Percentiles rank a stretch among this genome's conserved stretches.
phyloP scores from a whole-genome alignment of 306 rosid genomes.

The Quercus aquifolioides region DNA sequence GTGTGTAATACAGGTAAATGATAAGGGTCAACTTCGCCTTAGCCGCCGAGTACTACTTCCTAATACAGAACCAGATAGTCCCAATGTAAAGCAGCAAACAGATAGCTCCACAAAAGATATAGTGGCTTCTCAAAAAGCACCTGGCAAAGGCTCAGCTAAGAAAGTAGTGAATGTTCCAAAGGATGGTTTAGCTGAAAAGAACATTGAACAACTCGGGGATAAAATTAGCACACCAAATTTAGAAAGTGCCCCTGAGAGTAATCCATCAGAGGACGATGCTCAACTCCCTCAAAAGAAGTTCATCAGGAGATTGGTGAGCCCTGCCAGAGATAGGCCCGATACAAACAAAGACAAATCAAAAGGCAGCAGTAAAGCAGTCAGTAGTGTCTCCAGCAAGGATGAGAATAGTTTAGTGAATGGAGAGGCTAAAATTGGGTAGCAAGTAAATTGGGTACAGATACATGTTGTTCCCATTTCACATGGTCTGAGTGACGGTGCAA shows the following conservation, averaged over 20 bases:
- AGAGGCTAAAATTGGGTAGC: conserved; percentile 51
- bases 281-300: conserved; percentile 57
- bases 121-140: conserved; percentile 14
- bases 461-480: conserved; percentile 19
- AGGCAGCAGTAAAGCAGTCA: conserved; percentile 33
- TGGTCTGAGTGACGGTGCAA: conserved; percentile 22
- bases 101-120: conserved; percentile 30
- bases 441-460: conserved; percentile 12
- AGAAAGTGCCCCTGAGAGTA: conserved; percentile 34
- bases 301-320: conserved; percentile 43
- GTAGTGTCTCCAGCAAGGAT: conserved; percentile 42
- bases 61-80: conserved; percentile 44
- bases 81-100: conserved; percentile 37
- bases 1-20: conserved; percentile 66
- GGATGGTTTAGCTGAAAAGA: conserved; percentile 35
- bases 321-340: conserved; percentile 41
- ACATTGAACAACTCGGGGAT: conserved; percentile 32
- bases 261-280: conserved; percentile 39
- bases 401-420: conserved; percentile 63
- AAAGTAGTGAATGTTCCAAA: conserved; percentile 1
- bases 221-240: conserved; percentile 33
- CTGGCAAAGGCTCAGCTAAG: conserved; percentile 25
- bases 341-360: conserved; percentile 49
- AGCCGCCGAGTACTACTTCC: conserved; percentile 86
- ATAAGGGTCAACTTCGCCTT: conserved; percentile 93